phyloP scores from a whole-genome alignment of 331 rosid species.

The Cydonia oblonga region DNA sequence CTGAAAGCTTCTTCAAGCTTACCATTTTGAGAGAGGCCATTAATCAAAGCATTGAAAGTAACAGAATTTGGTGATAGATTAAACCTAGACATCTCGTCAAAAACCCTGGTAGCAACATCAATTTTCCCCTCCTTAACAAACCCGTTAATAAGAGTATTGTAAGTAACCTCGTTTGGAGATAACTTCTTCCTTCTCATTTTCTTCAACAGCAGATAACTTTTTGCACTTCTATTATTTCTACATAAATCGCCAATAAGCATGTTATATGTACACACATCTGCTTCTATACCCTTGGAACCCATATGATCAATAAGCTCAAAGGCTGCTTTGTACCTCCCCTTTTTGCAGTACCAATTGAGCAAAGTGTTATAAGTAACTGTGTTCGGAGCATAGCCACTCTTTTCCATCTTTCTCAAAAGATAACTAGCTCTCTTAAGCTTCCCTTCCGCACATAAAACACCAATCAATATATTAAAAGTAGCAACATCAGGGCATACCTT shows the following conservation, averaged over 20 bases:
- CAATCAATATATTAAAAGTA: conserved; percentile 55
- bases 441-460: conserved; percentile 51
- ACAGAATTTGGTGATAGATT: conserved; percentile 39
- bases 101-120: conserved; percentile 50
- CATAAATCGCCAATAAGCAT: conserved; percentile 59
- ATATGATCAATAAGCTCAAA: conserved; percentile 48
- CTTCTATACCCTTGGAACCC: conserved; percentile 57
- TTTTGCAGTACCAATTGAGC: conserved; percentile 71
- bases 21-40: conserved; percentile 40
- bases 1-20: conserved; percentile 44
- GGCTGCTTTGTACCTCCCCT: conserved; percentile 48
- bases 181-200: conserved; percentile 62
- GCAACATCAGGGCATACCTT: conserved; percentile 45
- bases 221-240: conserved; percentile 51
- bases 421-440: conserved; percentile 43
- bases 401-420: conserved; percentile 60
- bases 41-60: conserved; percentile 51
- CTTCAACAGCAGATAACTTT: conserved; percentile 56
- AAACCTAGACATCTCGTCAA: conserved; percentile 45
- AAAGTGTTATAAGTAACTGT: conserved; percentile 55
- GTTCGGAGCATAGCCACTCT: conserved; percentile 42
- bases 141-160: conserved; percentile 64
- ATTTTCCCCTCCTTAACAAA: conserved; percentile 77
- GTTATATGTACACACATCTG: conserved; percentile 63
- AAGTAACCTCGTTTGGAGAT: conserved; percentile 48